These are phyloP conservation scores for Darksidea phi DNA, from an alignment of 495 filamentous ascomycete genomes.

Conservation along the genomic window DNA sequence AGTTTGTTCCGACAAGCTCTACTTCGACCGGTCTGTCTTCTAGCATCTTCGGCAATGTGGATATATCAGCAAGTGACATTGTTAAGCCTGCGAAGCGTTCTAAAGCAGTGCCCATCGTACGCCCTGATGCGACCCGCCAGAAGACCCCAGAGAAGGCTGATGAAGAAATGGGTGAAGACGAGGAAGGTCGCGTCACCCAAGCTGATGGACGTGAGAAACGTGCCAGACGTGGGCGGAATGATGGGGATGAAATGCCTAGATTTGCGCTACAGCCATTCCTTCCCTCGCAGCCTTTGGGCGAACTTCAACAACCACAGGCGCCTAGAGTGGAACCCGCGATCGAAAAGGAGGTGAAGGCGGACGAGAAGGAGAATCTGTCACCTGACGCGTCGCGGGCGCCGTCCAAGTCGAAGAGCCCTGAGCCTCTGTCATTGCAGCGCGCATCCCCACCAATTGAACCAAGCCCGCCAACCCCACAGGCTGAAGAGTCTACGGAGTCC, in stretches of 20 bases:
- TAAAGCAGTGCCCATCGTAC: slow-evolving; percentile 79
- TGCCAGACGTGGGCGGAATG: slow-evolving; percentile 57
- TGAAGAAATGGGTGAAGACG: slow-evolving; percentile 44
- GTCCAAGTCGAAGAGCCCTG: slow-evolving; percentile 32
- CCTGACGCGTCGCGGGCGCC: slow-evolving; percentile 21
- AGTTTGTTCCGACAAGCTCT: slow-evolving; percentile 43
- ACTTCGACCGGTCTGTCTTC: slow-evolving; percentile 38
- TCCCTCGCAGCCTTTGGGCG: slow-evolving; percentile 26
- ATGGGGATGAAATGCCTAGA: slow-evolving; percentile 65
- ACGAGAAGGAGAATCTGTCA: slow-evolving; percentile 36
- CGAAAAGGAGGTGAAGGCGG: slow-evolving; percentile 19
- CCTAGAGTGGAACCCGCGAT: slow-evolving; percentile 26
- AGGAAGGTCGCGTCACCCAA: slow-evolving; percentile 56
- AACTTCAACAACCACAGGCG: slow-evolving; percentile 23
- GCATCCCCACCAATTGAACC: slow-evolving; percentile 8
- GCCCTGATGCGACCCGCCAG: slow-evolving; percentile 54
- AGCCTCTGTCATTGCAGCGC: slow-evolving; percentile 15
- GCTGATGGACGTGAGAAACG: slow-evolving; percentile 68
- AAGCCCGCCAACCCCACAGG: slow-evolving; percentile 11
- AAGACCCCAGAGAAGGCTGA: slow-evolving; percentile 40
- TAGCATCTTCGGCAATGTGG: slow-evolving; percentile 75
- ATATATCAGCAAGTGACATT: slow-evolving; percentile 55
- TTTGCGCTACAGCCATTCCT: slow-evolving; percentile 52
- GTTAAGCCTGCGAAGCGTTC: slow-evolving; percentile 64
- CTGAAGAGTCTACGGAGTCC: slow-evolving; percentile 17